These are phyloP conservation scores for Candida sp. DNA, from an alignment of 1,139 yeast species.

Conservation along the genomic window DNA sequence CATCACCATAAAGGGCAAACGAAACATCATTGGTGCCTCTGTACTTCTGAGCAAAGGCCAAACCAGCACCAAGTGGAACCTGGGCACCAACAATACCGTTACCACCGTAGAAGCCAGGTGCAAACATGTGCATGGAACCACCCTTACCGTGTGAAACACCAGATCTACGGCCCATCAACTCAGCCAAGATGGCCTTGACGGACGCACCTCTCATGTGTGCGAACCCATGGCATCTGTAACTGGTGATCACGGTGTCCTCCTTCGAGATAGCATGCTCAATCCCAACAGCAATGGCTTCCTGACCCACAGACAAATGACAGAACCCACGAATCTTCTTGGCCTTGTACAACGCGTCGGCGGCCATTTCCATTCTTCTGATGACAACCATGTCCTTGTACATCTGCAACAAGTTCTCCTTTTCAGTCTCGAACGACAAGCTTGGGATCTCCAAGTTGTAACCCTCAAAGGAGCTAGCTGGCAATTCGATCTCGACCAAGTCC, in stretches of 20 bases:
- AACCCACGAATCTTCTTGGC: conserved; percentile 99
- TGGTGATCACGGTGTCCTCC: conserved; percentile 89
- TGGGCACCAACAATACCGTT: conserved; percentile 99
- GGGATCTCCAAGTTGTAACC: conserved; percentile 85
- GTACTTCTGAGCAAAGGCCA: conserved; percentile 97
- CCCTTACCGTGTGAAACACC: conserved; percentile 99
- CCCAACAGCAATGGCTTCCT: conserved; percentile 99
- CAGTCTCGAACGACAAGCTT: conserved; percentile 70
- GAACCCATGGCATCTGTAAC: conserved; percentile 99
- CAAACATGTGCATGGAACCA: conserved; percentile 99
- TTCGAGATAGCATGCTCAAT: conserved; percentile 91
- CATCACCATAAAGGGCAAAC: conserved; percentile 95
- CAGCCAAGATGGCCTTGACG: conserved; percentile 90
- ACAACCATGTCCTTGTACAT: conserved; percentile 98
- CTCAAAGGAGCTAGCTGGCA: conserved; percentile 85
- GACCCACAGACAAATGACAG: conserved; percentile 99
- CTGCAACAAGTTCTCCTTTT: conserved; percentile 78
- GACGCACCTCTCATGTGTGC: conserved; percentile 96
- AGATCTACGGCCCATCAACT: conserved; percentile 93
- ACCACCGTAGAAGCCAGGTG: conserved; percentile 96
- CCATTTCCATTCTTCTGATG: conserved; percentile 98
- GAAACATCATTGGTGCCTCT: conserved; percentile 80
- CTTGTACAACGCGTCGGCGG: conserved; percentile 96
- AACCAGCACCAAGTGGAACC: conserved; percentile 97
- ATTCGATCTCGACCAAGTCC: conserved; percentile 54